A percentile compares a stretch with the other conserved stretches of the same genome.
These are phyloP conservation scores for Neckera pumila DNA, from an alignment of 225 moss, liverwort and hornwort species.

Conservation along the genomic window DNA sequence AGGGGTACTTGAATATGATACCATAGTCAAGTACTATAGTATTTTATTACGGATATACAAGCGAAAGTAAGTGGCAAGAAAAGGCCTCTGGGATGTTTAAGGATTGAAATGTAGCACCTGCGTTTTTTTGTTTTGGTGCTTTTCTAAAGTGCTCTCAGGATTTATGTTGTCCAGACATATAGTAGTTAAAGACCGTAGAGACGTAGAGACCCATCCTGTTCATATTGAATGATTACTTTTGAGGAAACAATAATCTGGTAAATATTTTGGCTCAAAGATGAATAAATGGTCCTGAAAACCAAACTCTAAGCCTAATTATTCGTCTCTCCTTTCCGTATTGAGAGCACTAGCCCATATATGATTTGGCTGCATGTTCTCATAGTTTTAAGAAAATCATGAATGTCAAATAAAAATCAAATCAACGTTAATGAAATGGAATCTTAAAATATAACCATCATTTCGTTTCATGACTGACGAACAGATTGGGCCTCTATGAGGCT, in stretches of 20 bases:
- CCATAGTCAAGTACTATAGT: neutral
- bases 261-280: neutral
- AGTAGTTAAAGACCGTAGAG: neutral
- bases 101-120: neutral
- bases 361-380: neutral
- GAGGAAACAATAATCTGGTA: neutral
- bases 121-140: neutral
- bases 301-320: neutral
- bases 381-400: neutral
- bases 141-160: neutral
- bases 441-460: neutral
- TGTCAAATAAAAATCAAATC: neutral
- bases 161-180: neutral
- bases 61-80: neutral
- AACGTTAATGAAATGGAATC: neutral
- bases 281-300: neutral
- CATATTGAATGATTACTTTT: neutral
- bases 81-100: neutral
- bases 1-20: neutral
- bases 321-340: neutral
- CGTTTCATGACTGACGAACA: neutral
- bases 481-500: neutral
- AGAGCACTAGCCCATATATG: neutral
- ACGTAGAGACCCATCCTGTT: neutral
- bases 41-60: neutral